phyloP scores from a whole-genome alignment of 768 basidiomycete species.

The Strobilomyces echinocephalus region DNA sequence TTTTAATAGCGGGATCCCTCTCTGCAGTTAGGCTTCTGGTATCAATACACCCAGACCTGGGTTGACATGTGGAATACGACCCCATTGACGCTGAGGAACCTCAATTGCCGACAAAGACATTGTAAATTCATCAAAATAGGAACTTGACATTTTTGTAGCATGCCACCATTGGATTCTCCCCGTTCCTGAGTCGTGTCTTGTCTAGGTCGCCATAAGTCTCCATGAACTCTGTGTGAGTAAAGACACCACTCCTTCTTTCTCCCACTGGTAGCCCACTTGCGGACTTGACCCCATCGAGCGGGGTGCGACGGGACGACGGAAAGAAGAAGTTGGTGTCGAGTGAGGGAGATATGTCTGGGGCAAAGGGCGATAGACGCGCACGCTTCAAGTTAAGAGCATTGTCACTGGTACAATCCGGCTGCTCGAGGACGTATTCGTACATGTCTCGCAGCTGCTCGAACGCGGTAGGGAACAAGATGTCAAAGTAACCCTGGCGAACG shows the following conservation, averaged over 20 bases:
- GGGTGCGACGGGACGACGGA: constrained; percentile 48
- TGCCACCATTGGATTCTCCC: constrained; percentile 84
- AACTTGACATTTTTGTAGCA: constrained; percentile 95
- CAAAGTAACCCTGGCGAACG: constrained; percentile 94
- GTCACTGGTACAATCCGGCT: constrained; percentile 36
- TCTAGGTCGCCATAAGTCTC: constrained; percentile 74
- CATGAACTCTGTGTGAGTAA: constrained; percentile 86
- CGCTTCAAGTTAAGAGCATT: constrained; percentile 18
- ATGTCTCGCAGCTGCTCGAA: constrained; percentile 82
- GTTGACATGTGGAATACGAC: background rate
- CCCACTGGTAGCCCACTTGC: constrained; percentile 76
- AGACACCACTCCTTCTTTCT: constrained; percentile 78
- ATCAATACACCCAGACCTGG: no score
- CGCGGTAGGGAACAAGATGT: constrained; percentile 97
- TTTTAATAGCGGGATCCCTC: no score
- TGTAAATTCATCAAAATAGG: constrained; percentile 53
- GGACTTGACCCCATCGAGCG: constrained; percentile 66
- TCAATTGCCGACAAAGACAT: background rate
- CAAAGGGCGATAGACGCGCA: constrained; percentile 49
- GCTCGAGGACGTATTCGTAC: constrained; percentile 79
- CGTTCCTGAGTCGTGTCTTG: constrained; percentile 67
- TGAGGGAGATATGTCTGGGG: constrained; percentile 44
- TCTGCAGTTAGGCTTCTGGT: no score
- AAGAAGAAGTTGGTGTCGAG: constrained; percentile 69
- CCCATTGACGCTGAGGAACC: background rate